Base-by-base conservation (phyloP, 805 yeast genomes). In the Zygosaccharomyces gambellarensis region DNA sequence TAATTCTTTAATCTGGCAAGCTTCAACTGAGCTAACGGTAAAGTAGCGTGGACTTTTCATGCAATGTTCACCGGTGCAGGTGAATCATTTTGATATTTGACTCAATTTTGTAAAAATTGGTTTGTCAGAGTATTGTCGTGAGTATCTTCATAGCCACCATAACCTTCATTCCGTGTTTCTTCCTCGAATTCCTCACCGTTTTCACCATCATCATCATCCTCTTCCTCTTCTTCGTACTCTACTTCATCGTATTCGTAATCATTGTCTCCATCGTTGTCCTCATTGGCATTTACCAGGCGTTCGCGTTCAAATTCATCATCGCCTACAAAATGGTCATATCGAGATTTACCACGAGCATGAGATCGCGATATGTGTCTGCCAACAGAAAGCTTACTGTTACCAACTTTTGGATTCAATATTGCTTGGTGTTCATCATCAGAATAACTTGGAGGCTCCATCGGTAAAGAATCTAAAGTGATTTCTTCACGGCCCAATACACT, bases 391-490 rank as follows among this genome's bases (percentile, higher is more conserved):
- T 31, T 41, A 36, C 32, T 30, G 14, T 31, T 41, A 9, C 43
- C 43, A 14, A 46, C 25, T 30, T 42, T 30, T 12, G 45, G 45
- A 19, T 21, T 34, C 3, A 17, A 4, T 17, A 8, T 14, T 14
- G 29, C 34, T 36, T 25, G 19, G 31, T 31, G 25, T 44, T 53
- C 55, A 36, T 56, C 57, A 39, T 62, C 64, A n/a, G 67, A 61
- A 51, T 72, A 72, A 7, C 54, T 59, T 6, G 76, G 76, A 2
- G 76, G 76, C 11, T 69, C 68, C 12, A 68, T 62, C 2, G 73
- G 68, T 31, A 70, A 54, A 8, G 68, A 59, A 39, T 64, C 56
- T 47, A 71, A 45, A 7, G 66, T 65, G 34, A 68, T 66, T 27
- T 65, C 63, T 48, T 71, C 74, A 23, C 52, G 53, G 14, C 25